Evolutionary conservation across 441 rosid species (phyloP), one percentile per base, ranked within the genome.

Genomic region (Caryocar brasiliense): DNA sequence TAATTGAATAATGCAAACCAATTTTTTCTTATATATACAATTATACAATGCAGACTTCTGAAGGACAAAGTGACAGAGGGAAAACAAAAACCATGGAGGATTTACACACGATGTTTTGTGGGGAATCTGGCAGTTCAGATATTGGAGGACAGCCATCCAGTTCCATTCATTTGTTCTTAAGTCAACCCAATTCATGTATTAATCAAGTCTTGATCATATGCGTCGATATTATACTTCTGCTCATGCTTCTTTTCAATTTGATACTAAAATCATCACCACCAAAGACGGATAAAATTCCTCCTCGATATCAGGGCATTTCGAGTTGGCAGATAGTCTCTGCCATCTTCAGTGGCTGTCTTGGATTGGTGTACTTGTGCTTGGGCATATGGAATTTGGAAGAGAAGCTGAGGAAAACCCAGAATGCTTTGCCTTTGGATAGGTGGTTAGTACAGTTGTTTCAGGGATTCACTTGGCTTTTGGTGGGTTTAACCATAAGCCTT

Each of bases 371-470:
- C 67, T 39, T 83, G 17, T 42, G 78, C 47, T 61, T 73, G 25
- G 88, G 83, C 45, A 40, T 64, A 60, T 82, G 87, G 85, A 49
- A 43, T 48, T 60, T 88, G 56, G 83, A 71, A 59, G 86, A 88
- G 69, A 74, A 67, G 41, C 40, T 76, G 62, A 78, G 82, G 60
- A 64, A 43, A 59, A 42, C 63, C 17, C 54, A 42, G 24, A 48
- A 67, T 19, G 71, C 65, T 28, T 66, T 73, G 28, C 94, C 94
- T 41, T 57, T 82, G 20, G 55, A 48, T 59, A 38, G 41, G 55
- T 79, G 90, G 95, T 12, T 85, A 15, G 47, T 65, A 7, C 53
- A 58, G 29, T 34, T 82, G 25, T 62, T 79, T 51, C 95, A 79
- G 28, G 97, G 92, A 11, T 55, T 72, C 17, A 75, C 94, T 35